Conservation (phyloP, 1,139 yeast genomes). For the Pneumocystis wakefieldiae region DNA sequence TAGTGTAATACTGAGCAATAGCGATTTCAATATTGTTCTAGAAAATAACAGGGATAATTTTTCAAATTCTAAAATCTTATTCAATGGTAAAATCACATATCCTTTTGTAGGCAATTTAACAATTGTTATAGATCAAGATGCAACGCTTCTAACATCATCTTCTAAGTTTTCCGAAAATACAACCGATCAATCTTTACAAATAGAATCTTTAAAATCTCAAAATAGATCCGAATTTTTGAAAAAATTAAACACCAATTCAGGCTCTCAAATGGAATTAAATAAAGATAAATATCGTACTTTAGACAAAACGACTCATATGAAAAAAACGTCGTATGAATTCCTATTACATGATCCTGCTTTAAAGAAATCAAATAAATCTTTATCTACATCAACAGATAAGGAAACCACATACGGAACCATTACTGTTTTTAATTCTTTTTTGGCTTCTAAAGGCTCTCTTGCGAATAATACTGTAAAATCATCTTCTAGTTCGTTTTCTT, state of each 20-base stretch:
- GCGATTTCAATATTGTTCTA: background rate
- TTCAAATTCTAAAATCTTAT: background rate
- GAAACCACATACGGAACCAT: background rate
- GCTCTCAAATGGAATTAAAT: background rate
- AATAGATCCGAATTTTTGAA: background rate
- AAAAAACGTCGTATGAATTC: background rate
- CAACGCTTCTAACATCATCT: background rate
- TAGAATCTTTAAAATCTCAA: background rate
- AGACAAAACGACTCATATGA: background rate
- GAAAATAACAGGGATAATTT: background rate
- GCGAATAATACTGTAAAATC: background rate
- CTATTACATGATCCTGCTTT: background rate
- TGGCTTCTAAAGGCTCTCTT: background rate
- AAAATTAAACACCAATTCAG: background rate
- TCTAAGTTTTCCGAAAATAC: background rate
- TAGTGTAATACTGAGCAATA: background rate
- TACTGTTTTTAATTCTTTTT: background rate
- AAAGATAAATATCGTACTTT: background rate
- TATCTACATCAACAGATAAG: background rate
- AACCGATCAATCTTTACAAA: background rate
- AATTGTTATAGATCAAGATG: background rate
- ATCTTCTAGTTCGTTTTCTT: slow-evolving; percentile 6
- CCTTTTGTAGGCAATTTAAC: background rate
- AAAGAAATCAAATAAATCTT: background rate
- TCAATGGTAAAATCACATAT: background rate